phyloP scores from a whole-genome alignment of 1,139 yeast species.

The Candida tetrigidarum region DNA sequence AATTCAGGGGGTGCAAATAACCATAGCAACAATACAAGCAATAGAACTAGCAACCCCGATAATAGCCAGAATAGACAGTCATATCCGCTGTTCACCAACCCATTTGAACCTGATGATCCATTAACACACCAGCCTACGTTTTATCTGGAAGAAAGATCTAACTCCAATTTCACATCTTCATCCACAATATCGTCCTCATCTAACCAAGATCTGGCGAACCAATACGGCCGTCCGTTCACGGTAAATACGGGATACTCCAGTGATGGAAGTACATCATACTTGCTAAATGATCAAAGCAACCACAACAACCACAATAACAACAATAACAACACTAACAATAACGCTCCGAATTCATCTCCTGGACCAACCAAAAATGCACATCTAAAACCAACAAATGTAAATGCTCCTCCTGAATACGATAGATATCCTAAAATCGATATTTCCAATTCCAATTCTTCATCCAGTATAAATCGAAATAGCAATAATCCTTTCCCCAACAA shows the following conservation, averaged over 20 bases:
- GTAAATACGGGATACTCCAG: constrained; percentile 4
- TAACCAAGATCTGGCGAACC: not conserved
- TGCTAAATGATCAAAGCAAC: constrained; percentile 1
- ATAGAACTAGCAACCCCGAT: not conserved
- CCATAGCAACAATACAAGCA: not conserved
- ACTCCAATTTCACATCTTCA: constrained; percentile 3
- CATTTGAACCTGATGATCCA: not conserved
- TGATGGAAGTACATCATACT: constrained; percentile 4
- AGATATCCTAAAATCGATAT: constrained; percentile 4
- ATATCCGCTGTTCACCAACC: constrained; percentile 3
- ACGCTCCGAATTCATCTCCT: too few relatives aligned
- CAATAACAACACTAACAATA: not conserved
- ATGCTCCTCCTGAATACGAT: constrained; percentile 5
- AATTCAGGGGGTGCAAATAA: not conserved
- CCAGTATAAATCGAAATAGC: constrained; percentile 3
- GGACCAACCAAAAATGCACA: not conserved
- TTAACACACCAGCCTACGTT: not conserved
- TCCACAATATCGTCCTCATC: constrained; percentile 3
- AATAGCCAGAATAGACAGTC: constrained; percentile 3
- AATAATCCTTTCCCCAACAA: not conserved
- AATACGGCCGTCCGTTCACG: constrained; percentile 6
- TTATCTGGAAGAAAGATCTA: not conserved
- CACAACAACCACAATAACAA: not conserved
- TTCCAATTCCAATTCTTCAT: not conserved
- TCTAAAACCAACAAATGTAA: constrained; percentile 2